A percentile compares a stretch with the other conserved stretches of the same genome.
phyloP scores from a whole-genome alignment of 1,284 basidiomycete species.

The Chondrostereum purpureum region DNA sequence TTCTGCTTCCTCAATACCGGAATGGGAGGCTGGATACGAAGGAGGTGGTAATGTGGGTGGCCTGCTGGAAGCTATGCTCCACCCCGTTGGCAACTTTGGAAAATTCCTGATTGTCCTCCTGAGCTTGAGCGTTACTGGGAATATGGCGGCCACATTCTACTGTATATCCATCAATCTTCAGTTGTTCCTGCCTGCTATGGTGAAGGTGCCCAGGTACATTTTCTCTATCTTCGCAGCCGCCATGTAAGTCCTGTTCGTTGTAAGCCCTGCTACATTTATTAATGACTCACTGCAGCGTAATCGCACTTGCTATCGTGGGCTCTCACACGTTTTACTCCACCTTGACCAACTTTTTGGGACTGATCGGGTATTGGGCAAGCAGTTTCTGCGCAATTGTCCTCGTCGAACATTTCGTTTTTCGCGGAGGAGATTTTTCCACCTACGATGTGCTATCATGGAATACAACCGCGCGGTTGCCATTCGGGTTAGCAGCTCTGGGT shows the following conservation, averaged over 20 bases:
- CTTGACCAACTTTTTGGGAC: conserved; percentile 50
- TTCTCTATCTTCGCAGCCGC: conserved; percentile 79
- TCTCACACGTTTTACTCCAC: conserved; percentile 48
- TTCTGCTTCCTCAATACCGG: conserved; percentile 48
- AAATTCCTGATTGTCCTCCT: conserved; percentile 84
- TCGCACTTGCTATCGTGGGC: conserved; percentile 51
- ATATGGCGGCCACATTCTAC: conserved; percentile 82
- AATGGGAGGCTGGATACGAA: conserved; percentile 61
- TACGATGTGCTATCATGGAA: conserved; percentile 47
- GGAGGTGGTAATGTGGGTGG: conserved; percentile 60
- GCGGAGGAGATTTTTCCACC: conserved; percentile 30
- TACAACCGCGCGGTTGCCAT: conserved; percentile 35
- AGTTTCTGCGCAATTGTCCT: conserved; percentile 44
- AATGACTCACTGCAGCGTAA: conserved; percentile 14
- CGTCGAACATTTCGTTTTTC: conserved; percentile 49
- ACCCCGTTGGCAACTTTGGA: conserved; percentile 67
- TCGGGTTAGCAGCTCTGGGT: conserved; percentile 41
- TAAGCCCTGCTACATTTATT: too few relatives aligned
- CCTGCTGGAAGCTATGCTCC: conserved; percentile 70
- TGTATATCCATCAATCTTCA: conserved; percentile 77
- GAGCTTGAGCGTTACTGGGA: conserved; percentile 74
- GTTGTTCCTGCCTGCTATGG: conserved; percentile 65
- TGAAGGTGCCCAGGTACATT: conserved; percentile 73
- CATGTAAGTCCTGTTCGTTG: conserved; percentile 42
- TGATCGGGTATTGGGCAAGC: conserved; percentile 55